Percentiles rank a stretch among this genome's conserved stretches.
Evolutionary conservation across 2,329 filamentous ascomycete genomes (phyloP).

Genomic region (Coniochaeta pulveracea): DNA sequence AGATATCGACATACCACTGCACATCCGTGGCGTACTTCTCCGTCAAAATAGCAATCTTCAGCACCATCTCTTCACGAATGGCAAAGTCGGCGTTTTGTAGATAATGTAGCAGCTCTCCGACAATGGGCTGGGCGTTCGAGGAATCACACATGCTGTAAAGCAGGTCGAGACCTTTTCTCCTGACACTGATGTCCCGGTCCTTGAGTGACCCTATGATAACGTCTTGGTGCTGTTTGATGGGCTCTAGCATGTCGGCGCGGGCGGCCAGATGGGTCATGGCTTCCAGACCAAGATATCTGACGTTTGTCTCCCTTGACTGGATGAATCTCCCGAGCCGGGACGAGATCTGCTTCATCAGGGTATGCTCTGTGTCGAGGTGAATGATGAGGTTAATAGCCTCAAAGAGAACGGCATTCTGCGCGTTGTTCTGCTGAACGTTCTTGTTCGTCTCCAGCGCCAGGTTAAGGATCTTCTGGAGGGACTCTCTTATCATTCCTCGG

Average conservation of each 20-base stretch:
- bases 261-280: constrained; percentile 98
- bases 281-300: constrained; percentile 88
- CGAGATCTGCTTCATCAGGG: constrained; percentile 93
- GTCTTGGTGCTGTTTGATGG: constrained; percentile 95
- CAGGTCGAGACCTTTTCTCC: constrained; percentile 87
- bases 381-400: constrained; percentile 98
- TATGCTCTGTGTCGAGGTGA: constrained; percentile 88
- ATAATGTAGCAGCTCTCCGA: constrained; percentile 86
- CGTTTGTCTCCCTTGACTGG: constrained; percentile 92
- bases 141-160: constrained; percentile 99
- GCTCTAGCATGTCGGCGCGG: constrained; percentile 83
- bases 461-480: constrained; percentile 82
- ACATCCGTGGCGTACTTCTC: constrained; percentile 98
- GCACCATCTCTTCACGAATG: constrained; percentile 96
- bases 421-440: constrained; percentile 98
- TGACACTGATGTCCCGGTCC: constrained; percentile 93
- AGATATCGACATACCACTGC: constrained; percentile 99
- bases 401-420: constrained; percentile 93
- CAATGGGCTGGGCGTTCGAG: constrained; percentile 86
- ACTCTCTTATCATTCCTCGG: constrained; percentile 82
- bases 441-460: constrained; percentile 88
- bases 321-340: constrained; percentile 88
- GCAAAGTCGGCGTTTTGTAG: constrained; percentile 95
- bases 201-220: constrained; percentile 91
- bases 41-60: constrained; percentile 96